Conservation (phyloP, 495 filamentous ascomycete genomes). For the Halenospora varia region DNA sequence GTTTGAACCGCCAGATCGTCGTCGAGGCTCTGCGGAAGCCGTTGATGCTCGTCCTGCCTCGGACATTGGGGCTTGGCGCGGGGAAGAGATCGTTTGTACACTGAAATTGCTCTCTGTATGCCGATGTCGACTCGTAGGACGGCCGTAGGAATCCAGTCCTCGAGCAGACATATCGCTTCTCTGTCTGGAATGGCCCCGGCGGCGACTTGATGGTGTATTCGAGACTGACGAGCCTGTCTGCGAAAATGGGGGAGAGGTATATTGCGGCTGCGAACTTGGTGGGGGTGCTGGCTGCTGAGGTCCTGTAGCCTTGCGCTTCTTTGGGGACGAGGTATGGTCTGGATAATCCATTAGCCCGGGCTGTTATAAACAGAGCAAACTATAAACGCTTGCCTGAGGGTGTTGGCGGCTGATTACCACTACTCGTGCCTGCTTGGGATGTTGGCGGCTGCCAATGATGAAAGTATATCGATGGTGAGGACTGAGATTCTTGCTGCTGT, state of each 20-base stretch:
- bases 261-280: slow-evolving; percentile 46
- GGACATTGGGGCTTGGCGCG: slow-evolving; percentile 1
- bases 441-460: slow-evolving; percentile 87
- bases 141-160: slow-evolving; percentile 22
- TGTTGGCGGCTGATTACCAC: slow-evolving; percentile 57
- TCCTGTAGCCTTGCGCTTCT: slow-evolving; percentile 69
- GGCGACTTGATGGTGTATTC: slow-evolving; percentile 52
- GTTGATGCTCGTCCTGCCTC: slow-evolving; percentile 2
- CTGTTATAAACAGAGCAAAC: slow-evolving; percentile 27
- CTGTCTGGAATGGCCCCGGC: slow-evolving; percentile 63
- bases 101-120: slow-evolving; percentile 21
- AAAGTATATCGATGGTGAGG: slow-evolving; percentile 75
- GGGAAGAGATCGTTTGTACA: slow-evolving; percentile 12
- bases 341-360: slow-evolving; percentile 42
- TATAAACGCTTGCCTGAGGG: slow-evolving; percentile 63
- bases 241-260: slow-evolving; percentile 53
- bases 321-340: slow-evolving; percentile 55
- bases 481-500: slow-evolving; percentile 49
- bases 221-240: slow-evolving; percentile 51
- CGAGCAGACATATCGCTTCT: slow-evolving; percentile 51
- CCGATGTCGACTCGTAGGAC: slow-evolving; percentile 22
- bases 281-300: slow-evolving; percentile 54
- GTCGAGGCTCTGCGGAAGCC: slow-evolving; percentile 11
- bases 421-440: slow-evolving; percentile 47
- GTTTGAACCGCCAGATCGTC: slow-evolving; percentile 19